These are phyloP conservation scores for Fusarium torulosum DNA, from an alignment of 2,329 filamentous ascomycete species.

Conservation along the genomic window DNA sequence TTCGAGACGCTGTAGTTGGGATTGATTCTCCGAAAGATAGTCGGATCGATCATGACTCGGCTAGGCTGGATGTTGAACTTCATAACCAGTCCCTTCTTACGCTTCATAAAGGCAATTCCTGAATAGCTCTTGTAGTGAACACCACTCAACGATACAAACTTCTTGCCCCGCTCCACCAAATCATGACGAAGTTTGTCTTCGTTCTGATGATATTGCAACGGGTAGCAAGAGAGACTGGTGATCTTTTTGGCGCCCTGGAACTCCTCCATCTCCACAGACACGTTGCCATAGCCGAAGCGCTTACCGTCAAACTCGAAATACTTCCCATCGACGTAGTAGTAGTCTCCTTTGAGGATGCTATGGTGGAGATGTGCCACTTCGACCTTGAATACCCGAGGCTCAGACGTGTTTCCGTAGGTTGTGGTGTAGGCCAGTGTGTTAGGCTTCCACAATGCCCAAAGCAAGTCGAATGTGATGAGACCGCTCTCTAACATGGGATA, in stretches of 20 bases:
- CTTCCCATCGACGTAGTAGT: constrained; percentile 80
- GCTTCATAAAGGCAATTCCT: constrained; percentile 87
- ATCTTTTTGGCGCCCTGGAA: constrained; percentile 90
- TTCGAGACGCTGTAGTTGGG: constrained; percentile 85
- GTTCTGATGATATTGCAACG: constrained; percentile 83
- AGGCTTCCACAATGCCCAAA: constrained; percentile 92
- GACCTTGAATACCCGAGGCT: constrained; percentile 85
- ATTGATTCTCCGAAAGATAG: constrained; percentile 84
- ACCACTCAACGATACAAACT: constrained; percentile 83
- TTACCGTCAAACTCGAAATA: constrained; percentile 94
- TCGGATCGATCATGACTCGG: constrained; percentile 88
- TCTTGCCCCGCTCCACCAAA: constrained; percentile 84
- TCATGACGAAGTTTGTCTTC: constrained; percentile 72
- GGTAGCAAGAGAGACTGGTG: constrained; percentile 80
- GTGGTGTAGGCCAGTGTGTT: constrained; percentile 82
- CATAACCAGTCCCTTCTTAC: constrained; percentile 71
- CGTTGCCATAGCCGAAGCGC: constrained; percentile 79
- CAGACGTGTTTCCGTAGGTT: constrained; percentile 81
- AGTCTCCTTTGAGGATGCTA: constrained; percentile 78
- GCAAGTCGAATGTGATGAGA: constrained; percentile 87
- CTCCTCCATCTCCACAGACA: constrained; percentile 75
- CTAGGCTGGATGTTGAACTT: constrained; percentile 90
- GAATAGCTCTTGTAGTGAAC: constrained; percentile 87
- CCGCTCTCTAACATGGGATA: constrained; percentile 84
- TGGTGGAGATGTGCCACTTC: constrained; percentile 79